These are phyloP conservation scores for Athelia psychrophila DNA, from an alignment of 1,284 basidiomycete species.

Conservation along the genomic window DNA sequence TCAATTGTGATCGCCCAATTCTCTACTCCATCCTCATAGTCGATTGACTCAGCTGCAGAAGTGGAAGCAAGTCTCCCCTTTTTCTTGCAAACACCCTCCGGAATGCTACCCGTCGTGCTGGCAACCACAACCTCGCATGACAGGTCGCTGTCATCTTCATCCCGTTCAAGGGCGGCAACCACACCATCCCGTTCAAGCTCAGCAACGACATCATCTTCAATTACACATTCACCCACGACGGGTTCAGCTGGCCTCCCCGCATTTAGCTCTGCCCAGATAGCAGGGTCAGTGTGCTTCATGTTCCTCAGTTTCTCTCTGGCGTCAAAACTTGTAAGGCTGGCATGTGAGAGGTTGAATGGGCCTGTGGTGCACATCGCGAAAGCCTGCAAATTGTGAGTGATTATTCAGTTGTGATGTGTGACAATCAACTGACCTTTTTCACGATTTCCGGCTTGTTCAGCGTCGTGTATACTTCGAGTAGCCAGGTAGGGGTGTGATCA, in stretches of 20 bases:
- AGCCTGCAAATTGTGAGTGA: conserved; percentile 5
- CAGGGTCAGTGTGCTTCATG: neutral
- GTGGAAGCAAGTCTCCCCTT: neutral
- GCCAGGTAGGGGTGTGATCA: neutral
- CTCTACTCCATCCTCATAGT: neutral
- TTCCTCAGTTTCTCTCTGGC: neutral
- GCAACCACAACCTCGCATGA: neutral
- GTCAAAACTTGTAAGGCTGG: neutral
- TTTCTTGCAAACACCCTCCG: neutral
- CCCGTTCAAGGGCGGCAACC: too few relatives aligned
- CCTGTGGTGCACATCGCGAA: conserved; percentile 2
- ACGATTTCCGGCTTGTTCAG: too few relatives aligned
- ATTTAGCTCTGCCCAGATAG: neutral
- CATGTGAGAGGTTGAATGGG: conserved; percentile 10
- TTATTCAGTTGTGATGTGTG: neutral
- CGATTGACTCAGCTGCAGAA: neutral
- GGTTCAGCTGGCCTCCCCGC: neutral
- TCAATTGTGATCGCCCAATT: too few relatives aligned
- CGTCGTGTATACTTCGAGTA: neutral
- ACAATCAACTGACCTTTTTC: neutral
- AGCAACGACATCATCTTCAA: neutral
- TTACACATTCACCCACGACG: neutral
- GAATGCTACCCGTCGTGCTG: neutral
- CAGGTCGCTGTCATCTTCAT: neutral
- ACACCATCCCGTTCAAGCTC: neutral